Conservation (phyloP, 768 basidiomycete species). For the Leucosporidium creatinivorum region DNA sequence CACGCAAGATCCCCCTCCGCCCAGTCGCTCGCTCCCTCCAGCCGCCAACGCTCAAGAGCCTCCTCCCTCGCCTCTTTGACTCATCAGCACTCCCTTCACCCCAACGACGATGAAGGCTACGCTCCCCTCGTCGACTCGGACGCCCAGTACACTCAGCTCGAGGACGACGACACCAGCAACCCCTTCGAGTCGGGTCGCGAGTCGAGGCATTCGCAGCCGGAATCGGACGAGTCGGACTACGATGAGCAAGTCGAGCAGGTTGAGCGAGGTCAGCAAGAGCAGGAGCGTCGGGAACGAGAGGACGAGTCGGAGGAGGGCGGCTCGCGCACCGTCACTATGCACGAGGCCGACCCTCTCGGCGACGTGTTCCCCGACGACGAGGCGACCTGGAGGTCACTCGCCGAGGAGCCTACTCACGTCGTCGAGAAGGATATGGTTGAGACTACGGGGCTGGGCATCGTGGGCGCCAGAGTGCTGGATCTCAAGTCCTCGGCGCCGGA, state of each 20-base stretch:
- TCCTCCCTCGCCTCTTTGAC: no score
- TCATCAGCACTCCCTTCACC: no score
- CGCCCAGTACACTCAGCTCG: not conserved
- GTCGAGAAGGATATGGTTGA: slow-evolving; percentile 12
- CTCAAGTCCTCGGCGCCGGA: not conserved
- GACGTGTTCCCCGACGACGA: slow-evolving; percentile 35
- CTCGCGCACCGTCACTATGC: no score
- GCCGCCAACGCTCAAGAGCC: not conserved
- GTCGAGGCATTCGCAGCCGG: not conserved
- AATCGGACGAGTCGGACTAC: not conserved
- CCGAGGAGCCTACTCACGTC: slow-evolving; percentile 1
- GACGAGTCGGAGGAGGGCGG: not conserved
- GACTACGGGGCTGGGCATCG: slow-evolving; percentile 31
- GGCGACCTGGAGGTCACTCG: slow-evolving; percentile 28
- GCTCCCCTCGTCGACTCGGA: slow-evolving; percentile 11
- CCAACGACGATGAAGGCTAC: not conserved
- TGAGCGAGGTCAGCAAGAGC: not conserved
- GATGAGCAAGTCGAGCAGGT: not conserved
- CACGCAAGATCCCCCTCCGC: not conserved
- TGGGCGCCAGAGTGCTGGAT: slow-evolving; percentile 7
- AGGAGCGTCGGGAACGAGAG: not conserved
- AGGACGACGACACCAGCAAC: not conserved
- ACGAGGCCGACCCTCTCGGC: slow-evolving; percentile 22
- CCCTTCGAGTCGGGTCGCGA: not conserved
- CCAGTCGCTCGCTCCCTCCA: not conserved